Conservation (phyloP, 345 rosid species). For the sweet orange (Citrus sinensis) region DNA sequence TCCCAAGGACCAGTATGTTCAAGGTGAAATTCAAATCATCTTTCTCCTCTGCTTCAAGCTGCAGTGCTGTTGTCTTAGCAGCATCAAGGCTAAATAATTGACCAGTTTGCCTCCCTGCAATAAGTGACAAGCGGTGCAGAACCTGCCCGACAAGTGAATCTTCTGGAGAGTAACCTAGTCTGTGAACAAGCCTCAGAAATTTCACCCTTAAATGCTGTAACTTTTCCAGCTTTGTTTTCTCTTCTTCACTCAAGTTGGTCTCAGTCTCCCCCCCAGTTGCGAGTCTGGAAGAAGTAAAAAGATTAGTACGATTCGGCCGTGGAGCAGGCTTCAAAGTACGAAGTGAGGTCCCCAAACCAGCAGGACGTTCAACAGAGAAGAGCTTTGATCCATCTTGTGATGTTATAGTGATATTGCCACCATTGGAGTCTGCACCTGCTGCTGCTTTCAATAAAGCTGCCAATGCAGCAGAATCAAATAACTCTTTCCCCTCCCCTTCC, state of each 20-base stretch:
- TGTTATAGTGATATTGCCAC: conserved; percentile 56
- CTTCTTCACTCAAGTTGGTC: conserved; percentile 73
- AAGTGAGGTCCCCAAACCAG: conserved; percentile 86
- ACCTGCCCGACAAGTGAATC: conserved; percentile 80
- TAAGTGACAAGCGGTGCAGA: conserved; percentile 66
- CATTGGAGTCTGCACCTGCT: conserved; percentile 60
- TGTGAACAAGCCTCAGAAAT: conserved; percentile 80
- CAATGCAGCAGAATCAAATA: conserved; percentile 87
- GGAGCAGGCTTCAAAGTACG: conserved; percentile 63
- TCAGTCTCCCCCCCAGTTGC: conserved; percentile 44
- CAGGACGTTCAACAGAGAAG: conserved; percentile 89
- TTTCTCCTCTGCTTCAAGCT: conserved; percentile 62
- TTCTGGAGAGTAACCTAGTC: conserved; percentile 75
- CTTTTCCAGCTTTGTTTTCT: conserved; percentile 73
- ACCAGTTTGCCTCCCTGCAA: conserved; percentile 74
- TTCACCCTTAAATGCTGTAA: conserved; percentile 72
- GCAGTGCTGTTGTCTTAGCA: conserved; percentile 67
- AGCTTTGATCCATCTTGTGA: conserved; percentile 89
- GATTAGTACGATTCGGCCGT: conserved; percentile 50
- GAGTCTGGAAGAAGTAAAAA: conserved; percentile 47
- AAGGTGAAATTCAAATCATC: conserved; percentile 64
- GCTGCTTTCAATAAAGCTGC: conserved; percentile 94
- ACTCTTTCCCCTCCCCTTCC: conserved; percentile 77
- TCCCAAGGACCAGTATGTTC: conserved; percentile 85
- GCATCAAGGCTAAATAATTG: conserved; percentile 73